These are phyloP conservation scores for Myxozyma lipomycoides DNA, from an alignment of 805 yeast species.

Conservation along the genomic window DNA sequence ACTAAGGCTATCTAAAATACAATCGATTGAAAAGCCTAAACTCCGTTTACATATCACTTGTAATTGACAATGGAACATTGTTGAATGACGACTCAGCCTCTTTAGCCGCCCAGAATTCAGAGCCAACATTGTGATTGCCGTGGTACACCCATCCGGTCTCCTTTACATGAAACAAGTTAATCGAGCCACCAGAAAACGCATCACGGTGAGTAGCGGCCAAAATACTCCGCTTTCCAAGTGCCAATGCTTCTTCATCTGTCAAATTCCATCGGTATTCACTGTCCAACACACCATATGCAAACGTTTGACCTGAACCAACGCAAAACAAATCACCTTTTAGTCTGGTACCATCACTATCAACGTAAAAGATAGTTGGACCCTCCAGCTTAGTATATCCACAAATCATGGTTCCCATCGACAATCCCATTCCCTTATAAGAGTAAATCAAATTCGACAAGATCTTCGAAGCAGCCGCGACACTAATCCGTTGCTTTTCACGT, in stretches of 20 bases:
- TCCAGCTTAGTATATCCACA: conserved; percentile 95
- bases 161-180: conserved; percentile 87
- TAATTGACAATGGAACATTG: conserved; percentile 47
- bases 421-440: conserved; percentile 95
- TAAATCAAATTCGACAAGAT: conserved; percentile 86
- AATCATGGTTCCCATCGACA: conserved; percentile 98
- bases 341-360: conserved; percentile 95
- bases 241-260: conserved; percentile 86
- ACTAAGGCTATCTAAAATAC: not conserved
- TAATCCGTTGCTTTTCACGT: conserved; percentile 88
- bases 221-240: conserved; percentile 90
- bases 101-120: conserved; percentile 86
- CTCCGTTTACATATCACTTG: conserved; percentile 8
- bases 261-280: conserved; percentile 90
- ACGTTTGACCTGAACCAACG: conserved; percentile 98
- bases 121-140: conserved; percentile 91
- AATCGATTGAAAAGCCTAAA: not conserved
- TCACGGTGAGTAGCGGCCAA: conserved; percentile 98
- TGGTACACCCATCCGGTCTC: conserved; percentile 94
- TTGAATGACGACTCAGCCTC: conserved; percentile 84
- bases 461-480: conserved; percentile 95
- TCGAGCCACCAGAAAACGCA: conserved; percentile 96
- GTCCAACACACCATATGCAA: conserved; percentile 97
- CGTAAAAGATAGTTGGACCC: conserved; percentile 93
- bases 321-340: conserved; percentile 91